A percentile compares a stretch with the other conserved stretches of the same genome.
phyloP scores from a whole-genome alignment of 352 stramenopile species.

The Pythium sukuiense region DNA sequence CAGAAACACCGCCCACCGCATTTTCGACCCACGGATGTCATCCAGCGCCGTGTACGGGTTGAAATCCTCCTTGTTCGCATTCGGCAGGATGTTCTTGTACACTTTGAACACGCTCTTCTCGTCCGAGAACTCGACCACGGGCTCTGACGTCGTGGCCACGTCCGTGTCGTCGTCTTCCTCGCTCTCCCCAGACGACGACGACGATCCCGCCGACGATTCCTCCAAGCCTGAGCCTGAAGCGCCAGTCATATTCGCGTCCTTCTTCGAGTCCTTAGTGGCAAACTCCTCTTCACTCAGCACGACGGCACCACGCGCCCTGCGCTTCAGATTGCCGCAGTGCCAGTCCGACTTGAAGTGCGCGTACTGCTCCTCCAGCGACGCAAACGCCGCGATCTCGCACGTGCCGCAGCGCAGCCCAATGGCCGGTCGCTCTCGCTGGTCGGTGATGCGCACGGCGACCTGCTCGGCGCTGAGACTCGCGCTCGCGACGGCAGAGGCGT shows the following conservation, averaged over 20 bases:
- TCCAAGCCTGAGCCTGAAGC: constrained; percentile 29
- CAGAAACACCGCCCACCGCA: constrained; percentile 86
- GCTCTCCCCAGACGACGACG: constrained; percentile 38
- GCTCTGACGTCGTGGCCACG: constrained; percentile 48
- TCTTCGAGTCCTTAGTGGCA: constrained; percentile 30
- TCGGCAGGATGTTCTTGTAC: constrained; percentile 70
- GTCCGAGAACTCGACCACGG: constrained; percentile 81
- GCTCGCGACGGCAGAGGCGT: neutral
- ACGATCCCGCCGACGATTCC: constrained; percentile 44
- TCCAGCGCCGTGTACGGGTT: constrained; percentile 58
- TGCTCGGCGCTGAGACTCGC: constrained; percentile 9
- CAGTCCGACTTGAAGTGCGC: constrained; percentile 83
- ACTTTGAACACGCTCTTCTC: constrained; percentile 76
- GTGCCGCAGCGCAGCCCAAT: constrained; percentile 68
- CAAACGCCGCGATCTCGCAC: constrained; percentile 70
- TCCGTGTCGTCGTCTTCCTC: constrained; percentile 52
- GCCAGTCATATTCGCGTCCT: constrained; percentile 16
- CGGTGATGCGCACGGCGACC: constrained; percentile 36
- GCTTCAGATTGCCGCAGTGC: constrained; percentile 84
- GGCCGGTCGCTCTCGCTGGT: constrained; percentile 39
- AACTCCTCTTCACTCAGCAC: constrained; percentile 47
- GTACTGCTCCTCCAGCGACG: constrained; percentile 78
- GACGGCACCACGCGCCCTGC: constrained; percentile 51
- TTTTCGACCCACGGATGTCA: constrained; percentile 50
- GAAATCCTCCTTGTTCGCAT: constrained; percentile 50